Percentiles rank a stretch among this genome's conserved stretches.
Conservation (phyloP, 768 basidiomycete species). For the Tulasnella sp. region DNA sequence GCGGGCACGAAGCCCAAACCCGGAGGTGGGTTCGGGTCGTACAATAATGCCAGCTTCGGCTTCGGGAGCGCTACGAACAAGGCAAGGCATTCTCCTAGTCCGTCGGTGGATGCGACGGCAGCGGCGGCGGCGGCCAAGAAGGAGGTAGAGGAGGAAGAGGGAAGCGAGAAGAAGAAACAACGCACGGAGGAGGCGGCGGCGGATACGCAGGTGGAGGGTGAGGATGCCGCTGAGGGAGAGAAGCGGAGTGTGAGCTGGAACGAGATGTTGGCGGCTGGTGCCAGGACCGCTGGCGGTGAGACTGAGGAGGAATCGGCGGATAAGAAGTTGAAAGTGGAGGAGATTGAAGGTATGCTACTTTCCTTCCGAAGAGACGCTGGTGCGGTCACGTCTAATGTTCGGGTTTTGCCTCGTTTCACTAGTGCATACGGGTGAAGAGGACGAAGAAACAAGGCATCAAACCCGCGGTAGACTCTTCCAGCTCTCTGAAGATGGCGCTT, state of each 20-base stretch:
- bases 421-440: slow-evolving; percentile 31
- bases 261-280: not conserved
- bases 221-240: not conserved
- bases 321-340: slow-evolving; percentile 24
- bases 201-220: not conserved
- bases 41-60: not conserved
- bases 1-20: not conserved
- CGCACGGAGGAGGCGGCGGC: not conserved
- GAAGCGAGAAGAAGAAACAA: not conserved
- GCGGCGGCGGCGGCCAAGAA: too few species aligned
- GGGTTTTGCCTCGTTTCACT: too few species aligned
- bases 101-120: not conserved
- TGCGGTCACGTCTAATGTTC: too few species aligned
- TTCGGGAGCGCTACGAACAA: not conserved
- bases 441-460: slow-evolving; percentile 27
- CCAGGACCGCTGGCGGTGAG: not conserved
- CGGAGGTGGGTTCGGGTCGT: not conserved
- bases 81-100: slow-evolving; percentile 1
- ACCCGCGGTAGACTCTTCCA: slow-evolving; percentile 27
- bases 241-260: not conserved
- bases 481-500: slow-evolving; percentile 24
- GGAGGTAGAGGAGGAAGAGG: not conserved
- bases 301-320: slow-evolving; percentile 17
- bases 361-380: too few species aligned
- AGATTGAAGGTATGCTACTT: slow-evolving; percentile 28